These are phyloP conservation scores for Triangularia verruculosa DNA, from an alignment of 2,329 filamentous ascomycete species.

Conservation along the genomic window DNA sequence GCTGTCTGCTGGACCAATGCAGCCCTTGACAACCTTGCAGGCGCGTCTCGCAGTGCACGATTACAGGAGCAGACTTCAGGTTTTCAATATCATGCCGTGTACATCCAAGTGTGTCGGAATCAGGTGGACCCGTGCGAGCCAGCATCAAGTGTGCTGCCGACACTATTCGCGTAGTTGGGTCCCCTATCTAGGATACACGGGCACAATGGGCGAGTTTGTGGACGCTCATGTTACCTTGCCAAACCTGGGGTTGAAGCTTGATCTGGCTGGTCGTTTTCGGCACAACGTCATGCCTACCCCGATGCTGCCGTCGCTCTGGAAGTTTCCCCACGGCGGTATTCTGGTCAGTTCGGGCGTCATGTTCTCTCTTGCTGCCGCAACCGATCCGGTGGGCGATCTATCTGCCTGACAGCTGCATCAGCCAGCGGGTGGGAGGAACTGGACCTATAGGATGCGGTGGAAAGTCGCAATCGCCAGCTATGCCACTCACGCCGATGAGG, in stretches of 20 bases:
- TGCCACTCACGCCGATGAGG: slow-evolving; percentile 17
- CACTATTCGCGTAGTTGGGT: background rate
- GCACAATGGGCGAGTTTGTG: slow-evolving; percentile 2
- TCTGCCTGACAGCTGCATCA: slow-evolving; percentile 19
- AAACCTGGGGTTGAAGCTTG: background rate
- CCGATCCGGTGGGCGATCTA: background rate
- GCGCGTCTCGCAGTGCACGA: slow-evolving; percentile 7
- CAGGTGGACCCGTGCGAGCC: slow-evolving; percentile 10
- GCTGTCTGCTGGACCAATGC: slow-evolving; percentile 10
- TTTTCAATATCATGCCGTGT: slow-evolving; percentile 13
- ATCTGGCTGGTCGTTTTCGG: slow-evolving; percentile 11
- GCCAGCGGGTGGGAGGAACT: slow-evolving; percentile 8
- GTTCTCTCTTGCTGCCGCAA: background rate
- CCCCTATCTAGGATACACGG: background rate
- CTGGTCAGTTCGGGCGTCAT: background rate
- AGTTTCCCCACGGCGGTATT: slow-evolving; percentile 1
- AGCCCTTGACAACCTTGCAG: slow-evolving; percentile 18
- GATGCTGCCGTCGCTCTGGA: slow-evolving; percentile 6
- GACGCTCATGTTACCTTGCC: background rate
- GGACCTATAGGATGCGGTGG: slow-evolving; percentile 14
- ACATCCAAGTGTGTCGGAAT: slow-evolving; percentile 9
- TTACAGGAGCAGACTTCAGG: slow-evolving; percentile 14
- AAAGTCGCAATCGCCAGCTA: background rate
- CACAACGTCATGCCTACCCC: slow-evolving; percentile 8
- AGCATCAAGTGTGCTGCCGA: slow-evolving; percentile 1